Evolutionary conservation across 1,284 basidiomycete genomes (phyloP).

Genomic region (Vanrija pseudolonga): DNA sequence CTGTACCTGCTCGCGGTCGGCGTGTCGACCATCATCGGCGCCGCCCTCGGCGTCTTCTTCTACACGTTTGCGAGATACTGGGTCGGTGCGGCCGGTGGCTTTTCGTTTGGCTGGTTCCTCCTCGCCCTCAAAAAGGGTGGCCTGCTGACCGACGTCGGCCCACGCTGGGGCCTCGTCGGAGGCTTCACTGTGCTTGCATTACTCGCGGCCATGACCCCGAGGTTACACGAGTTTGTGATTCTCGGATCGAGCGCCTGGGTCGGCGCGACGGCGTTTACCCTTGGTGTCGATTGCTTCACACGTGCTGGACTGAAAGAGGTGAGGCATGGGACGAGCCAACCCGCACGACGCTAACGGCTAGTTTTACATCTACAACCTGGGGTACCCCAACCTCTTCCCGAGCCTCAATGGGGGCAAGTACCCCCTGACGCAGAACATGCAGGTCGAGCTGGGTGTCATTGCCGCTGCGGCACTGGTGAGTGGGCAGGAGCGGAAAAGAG

Average conservation of each 20-base stretch:
- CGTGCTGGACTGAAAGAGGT: slow-evolving; percentile 82
- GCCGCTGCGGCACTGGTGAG: slow-evolving; percentile 59
- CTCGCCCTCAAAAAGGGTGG: slow-evolving; percentile 80
- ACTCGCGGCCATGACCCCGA: slow-evolving; percentile 62
- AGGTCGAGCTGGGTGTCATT: slow-evolving; percentile 86
- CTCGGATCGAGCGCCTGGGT: slow-evolving; percentile 70
- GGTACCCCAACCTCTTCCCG: slow-evolving; percentile 66
- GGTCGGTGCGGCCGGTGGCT: slow-evolving; percentile 84
- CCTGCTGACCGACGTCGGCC: slow-evolving; percentile 68
- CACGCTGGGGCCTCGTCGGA: slow-evolving; percentile 81
- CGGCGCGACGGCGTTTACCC: slow-evolving; percentile 85
- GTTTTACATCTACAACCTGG: slow-evolving; percentile 95
- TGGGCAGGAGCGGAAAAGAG: neutral
- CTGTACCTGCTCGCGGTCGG: slow-evolving; percentile 80
- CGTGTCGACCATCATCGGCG: slow-evolving; percentile 76
- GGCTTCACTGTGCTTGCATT: slow-evolving; percentile 58
- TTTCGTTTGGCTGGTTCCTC: slow-evolving; percentile 79
- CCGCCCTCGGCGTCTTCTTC: slow-evolving; percentile 81
- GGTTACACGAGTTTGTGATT: slow-evolving; percentile 72
- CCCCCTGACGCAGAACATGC: slow-evolving; percentile 82
- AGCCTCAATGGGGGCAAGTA: slow-evolving; percentile 71
- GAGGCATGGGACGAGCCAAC: slow-evolving; percentile 51
- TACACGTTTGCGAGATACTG: slow-evolving; percentile 78
- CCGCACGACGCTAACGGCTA: slow-evolving; percentile 39
- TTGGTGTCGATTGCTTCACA: slow-evolving; percentile 91